Conservation (phyloP, 441 rosid species). For the Aleurites moluccanus region DNA sequence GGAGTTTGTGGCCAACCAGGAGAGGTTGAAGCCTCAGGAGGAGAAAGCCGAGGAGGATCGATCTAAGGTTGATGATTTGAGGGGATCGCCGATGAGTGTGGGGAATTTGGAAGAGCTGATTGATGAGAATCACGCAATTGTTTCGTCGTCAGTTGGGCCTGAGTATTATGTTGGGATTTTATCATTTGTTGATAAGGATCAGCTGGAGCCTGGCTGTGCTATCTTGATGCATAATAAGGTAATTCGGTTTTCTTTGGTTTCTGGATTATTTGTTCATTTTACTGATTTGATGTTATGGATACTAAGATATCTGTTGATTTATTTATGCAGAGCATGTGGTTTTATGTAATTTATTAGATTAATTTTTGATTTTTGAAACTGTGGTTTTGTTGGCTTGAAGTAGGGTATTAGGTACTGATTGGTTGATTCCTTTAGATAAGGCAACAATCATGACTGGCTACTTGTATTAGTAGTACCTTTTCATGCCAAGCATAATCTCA, state of each 20-base stretch:
- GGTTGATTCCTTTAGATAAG: background rate
- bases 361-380: background rate
- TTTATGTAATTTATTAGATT: background rate
- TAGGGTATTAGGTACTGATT: background rate
- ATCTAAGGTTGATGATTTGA: conserved; percentile 89
- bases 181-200: conserved; percentile 89
- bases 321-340: background rate
- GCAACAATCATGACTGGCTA: background rate
- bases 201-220: conserved; percentile 94
- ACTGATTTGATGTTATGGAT: background rate
- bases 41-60: conserved; percentile 97
- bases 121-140: conserved; percentile 97
- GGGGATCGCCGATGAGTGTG: conserved; percentile 97
- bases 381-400: background rate
- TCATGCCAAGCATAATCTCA: background rate
- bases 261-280: background rate
- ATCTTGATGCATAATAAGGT: conserved; percentile 98
- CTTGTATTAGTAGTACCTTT: background rate
- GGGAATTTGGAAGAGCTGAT: conserved; percentile 91
- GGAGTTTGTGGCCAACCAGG: conserved; percentile 91
- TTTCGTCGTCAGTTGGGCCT: conserved; percentile 91
- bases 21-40: conserved; percentile 90
- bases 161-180: conserved; percentile 93
- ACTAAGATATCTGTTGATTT: background rate
- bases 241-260: background rate